phyloP scores from a whole-genome alignment of 179 eudicot species.

The Gypsophila paniculata region DNA sequence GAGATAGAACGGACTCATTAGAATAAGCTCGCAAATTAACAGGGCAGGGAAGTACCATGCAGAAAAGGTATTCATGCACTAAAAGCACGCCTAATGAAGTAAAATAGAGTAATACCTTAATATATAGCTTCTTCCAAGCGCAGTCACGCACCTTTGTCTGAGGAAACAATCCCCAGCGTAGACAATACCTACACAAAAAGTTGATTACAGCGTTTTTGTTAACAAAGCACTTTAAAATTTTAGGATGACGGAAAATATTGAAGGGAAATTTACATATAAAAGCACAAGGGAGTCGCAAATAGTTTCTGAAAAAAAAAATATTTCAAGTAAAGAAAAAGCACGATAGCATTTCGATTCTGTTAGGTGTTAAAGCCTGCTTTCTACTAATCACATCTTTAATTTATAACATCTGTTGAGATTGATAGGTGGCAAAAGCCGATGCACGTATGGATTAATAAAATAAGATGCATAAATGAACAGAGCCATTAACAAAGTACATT shows the following conservation, averaged over 20 bases:
- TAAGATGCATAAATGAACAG: not conserved
- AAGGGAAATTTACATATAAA: not conserved
- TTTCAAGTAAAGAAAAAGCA: not conserved
- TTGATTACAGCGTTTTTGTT: not conserved
- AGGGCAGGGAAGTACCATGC: not conserved
- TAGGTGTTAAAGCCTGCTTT: not conserved
- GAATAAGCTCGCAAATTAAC: not conserved
- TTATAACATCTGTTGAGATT: not conserved
- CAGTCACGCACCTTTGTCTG: constrained; percentile 49
- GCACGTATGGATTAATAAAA: not conserved
- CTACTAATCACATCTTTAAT: not conserved
- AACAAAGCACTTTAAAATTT: not conserved
- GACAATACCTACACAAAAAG: constrained; percentile 38
- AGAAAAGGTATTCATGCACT: not conserved
- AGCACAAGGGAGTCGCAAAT: not conserved
- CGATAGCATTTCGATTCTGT: not conserved
- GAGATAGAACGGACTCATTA: not conserved
- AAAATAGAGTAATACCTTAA: constrained; percentile 41
- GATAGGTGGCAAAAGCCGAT: not conserved
- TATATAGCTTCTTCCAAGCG: constrained; percentile 67
- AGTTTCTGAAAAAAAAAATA: not conserved
- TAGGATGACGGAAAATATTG: not conserved
- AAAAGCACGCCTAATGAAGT: not conserved
- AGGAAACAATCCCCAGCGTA: constrained; percentile 60
- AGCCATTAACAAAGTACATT: not conserved